Base-by-base conservation (phyloP, 1,284 basidiomycete species). In the Rhodotorula sp. region DNA sequence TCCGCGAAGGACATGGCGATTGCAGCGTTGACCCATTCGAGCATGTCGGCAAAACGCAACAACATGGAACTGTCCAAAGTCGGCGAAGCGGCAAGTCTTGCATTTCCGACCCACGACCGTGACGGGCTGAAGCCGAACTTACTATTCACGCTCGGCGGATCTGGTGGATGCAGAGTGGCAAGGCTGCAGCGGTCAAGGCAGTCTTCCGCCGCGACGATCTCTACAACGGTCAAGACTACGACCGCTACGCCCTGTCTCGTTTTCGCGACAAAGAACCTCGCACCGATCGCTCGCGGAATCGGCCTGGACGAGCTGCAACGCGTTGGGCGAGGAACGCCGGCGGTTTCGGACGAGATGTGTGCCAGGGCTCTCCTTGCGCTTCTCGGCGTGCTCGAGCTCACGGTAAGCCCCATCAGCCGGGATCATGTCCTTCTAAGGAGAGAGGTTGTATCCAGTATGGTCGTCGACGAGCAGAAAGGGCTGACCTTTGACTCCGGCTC, bases 281-380 rank as follows among this genome's bases (percentile, higher is more conserved):
- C 51, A 20, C 57, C 31, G 21, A 39, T 68, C 31, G 67, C 58
- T 5, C 29, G n/a, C 18, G 4, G 39, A 3, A 4, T 60, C 58
- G 54, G 64, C 16, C 23, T 68, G 23, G 39, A 68, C 8, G 58
- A 68, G 18, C 14, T 57, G 5, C 16, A 64, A 12, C 46, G 67
- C 31, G 7, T 64, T 5, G 62, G 31, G 20, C 47, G 54, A 10
- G 58, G 62, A 10, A 39, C 21, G 3, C 29, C 57, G 3, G 54
- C 39, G 58, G 46, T 68, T 18, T 60, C 58, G n/a, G 67, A 68
- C 26, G 49, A 47, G 6, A 68, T 68, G 67, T 29, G 10, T 31
- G 43, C 62, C 16, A n/a, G n/a, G 18, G 51, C 43, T 3, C n/a
- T 68, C 15, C 7, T 48, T 5, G 67, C 58, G 1, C 58, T 68